Percentiles rank a stretch among this genome's conserved stretches.
Conservation (phyloP, 805 yeast species). For the Teunomyces lycoperdinae region DNA sequence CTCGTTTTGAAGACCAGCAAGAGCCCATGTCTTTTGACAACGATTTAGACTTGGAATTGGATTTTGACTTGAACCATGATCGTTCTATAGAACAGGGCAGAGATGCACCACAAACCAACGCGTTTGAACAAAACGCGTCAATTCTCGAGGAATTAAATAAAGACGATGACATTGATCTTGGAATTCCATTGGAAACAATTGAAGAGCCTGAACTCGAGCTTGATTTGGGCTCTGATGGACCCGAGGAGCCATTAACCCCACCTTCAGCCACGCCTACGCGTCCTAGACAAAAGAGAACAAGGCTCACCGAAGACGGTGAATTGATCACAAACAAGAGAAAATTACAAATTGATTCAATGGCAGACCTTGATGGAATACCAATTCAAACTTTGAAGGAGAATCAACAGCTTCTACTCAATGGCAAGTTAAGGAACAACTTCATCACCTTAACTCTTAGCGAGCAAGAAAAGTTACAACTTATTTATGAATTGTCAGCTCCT, state of each 20-base stretch:
- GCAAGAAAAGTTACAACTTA: slow-evolving; percentile 31
- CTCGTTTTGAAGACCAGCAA: slow-evolving; percentile 45
- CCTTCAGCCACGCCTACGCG: slow-evolving; percentile 21
- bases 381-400: slow-evolving; percentile 30
- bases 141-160: slow-evolving; percentile 16
- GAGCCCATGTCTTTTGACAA: slow-evolving; percentile 16
- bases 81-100: slow-evolving; percentile 56
- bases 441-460: slow-evolving; percentile 27
- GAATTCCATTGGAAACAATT: slow-evolving; percentile 40
- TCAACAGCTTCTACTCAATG: slow-evolving; percentile 23
- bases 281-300: slow-evolving; percentile 27
- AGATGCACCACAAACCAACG: slow-evolving; percentile 23
- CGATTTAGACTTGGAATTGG: slow-evolving; percentile 40
- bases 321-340: slow-evolving; percentile 47
- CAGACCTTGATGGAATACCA: slow-evolving; percentile 45
- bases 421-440: slow-evolving; percentile 14
- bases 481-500: slow-evolving; percentile 34
- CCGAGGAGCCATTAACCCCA: slow-evolving; percentile 25
- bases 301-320: slow-evolving; percentile 40
- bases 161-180: slow-evolving; percentile 29
- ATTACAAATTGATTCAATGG: slow-evolving; percentile 43
- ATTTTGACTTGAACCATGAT: slow-evolving; percentile 27
- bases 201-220: slow-evolving; percentile 15
- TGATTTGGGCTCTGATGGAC: slow-evolving; percentile 9
- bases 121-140: slow-evolving; percentile 24